Evolutionary conservation across 768 basidiomycete species (phyloP).

Genomic region (Boletus tylopilopsis): DNA sequence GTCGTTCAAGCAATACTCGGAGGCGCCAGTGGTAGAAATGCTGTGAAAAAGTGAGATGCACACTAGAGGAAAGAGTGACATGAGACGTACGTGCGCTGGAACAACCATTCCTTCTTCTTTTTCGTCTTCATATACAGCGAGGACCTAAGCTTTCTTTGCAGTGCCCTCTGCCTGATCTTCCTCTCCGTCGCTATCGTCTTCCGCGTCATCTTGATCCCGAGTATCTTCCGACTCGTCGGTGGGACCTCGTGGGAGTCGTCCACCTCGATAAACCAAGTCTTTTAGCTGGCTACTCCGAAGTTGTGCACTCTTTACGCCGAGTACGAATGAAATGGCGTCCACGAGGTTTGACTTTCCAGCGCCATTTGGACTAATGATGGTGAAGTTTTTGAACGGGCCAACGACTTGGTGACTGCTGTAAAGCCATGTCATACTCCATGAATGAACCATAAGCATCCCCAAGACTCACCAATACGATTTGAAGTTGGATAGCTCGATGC

Average conservation of each 20-base stretch:
- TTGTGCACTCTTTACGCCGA: conserved; percentile 93
- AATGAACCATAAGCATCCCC: background rate
- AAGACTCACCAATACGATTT: conserved; percentile 79
- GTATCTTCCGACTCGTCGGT: conserved; percentile 42
- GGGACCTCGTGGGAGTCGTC: conserved; percentile 54
- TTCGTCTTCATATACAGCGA: conserved; percentile 81
- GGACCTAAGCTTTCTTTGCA: conserved; percentile 93
- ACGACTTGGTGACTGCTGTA: conserved; percentile 76
- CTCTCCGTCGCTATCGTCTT: conserved; percentile 43
- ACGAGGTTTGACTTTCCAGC: conserved; percentile 98
- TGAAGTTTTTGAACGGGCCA: conserved; percentile 90
- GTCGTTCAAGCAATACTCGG: conserved; percentile 87
- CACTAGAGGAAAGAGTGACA: background rate
- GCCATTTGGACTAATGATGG: conserved; percentile 97
- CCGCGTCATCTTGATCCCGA: conserved; percentile 44
- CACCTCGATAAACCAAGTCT: conserved; percentile 94
- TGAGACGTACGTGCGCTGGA: conserved; percentile 84
- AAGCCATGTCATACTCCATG: conserved; percentile 3
- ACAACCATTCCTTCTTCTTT: conserved; percentile 81
- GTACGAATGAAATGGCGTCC: conserved; percentile 99
- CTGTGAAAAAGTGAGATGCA: conserved; percentile 38
- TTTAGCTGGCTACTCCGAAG: conserved; percentile 90
- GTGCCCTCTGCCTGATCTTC: conserved; percentile 70
- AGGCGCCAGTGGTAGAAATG: conserved; percentile 81
- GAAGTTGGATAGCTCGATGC: conserved; percentile 93